These are phyloP conservation scores for Podaxis pistillaris DNA, from an alignment of 768 basidiomycete genomes.

Conservation along the genomic window DNA sequence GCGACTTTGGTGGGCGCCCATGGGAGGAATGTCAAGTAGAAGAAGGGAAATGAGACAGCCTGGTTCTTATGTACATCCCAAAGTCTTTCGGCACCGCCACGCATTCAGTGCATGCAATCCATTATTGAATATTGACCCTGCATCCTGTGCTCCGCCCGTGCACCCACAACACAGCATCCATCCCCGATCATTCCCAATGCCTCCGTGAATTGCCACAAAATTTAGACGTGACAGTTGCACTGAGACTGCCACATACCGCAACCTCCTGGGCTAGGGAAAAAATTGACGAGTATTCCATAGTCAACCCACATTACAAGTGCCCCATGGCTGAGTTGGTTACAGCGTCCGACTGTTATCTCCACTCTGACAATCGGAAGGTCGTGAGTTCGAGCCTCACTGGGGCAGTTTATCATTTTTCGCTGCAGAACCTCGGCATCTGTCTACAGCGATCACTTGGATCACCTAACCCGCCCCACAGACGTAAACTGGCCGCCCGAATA, in stretches of 20 bases:
- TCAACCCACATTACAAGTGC: constrained; percentile 28
- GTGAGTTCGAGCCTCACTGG: constrained; percentile 70
- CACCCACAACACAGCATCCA: neutral
- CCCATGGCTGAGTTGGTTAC: constrained; percentile 79
- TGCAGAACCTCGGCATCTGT: too few relatives aligned
- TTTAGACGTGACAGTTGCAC: neutral
- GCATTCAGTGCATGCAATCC: neutral
- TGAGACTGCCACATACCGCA: neutral
- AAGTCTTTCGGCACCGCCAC: neutral
- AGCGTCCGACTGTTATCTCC: constrained; percentile 69
- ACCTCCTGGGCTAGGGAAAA: neutral
- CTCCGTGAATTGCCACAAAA: neutral
- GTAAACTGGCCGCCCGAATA: too few relatives aligned
- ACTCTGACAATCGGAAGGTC: constrained; percentile 51
- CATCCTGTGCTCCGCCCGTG: neutral
- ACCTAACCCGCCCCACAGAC: too few relatives aligned
- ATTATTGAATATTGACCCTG: neutral
- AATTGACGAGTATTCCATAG: neutral
- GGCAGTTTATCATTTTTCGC: constrained; percentile 33
- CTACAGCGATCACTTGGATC: too few relatives aligned
- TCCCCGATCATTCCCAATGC: neutral
- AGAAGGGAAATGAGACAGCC: neutral
- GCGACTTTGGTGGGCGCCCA: constrained; percentile 34
- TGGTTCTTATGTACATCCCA: neutral
- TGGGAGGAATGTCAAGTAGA: constrained; percentile 11